phyloP scores from a whole-genome alignment of 345 rosid genomes.

The Ricinus communis region DNA sequence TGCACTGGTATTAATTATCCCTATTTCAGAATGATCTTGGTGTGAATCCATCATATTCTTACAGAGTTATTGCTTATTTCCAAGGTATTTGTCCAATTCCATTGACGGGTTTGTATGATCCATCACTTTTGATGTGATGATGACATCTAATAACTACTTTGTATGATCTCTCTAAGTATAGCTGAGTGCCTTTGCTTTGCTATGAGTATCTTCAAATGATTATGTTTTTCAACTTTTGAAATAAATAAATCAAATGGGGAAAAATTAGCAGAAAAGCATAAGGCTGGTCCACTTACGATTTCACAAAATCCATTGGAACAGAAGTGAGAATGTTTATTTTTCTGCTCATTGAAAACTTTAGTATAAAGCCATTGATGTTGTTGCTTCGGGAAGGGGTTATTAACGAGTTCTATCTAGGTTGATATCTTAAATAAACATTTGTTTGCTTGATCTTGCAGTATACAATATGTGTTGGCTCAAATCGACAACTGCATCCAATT shows the following conservation, averaged over 20 bases:
- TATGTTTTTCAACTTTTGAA: background rate
- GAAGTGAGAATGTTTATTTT: background rate
- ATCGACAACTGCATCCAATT: conserved; percentile 80
- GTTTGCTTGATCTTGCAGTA: conserved; percentile 40
- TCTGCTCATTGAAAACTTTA: background rate
- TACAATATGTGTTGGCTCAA: conserved; percentile 67
- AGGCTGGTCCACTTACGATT: background rate
- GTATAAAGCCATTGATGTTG: background rate
- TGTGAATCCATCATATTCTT: background rate
- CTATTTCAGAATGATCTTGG: background rate
- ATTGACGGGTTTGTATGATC: no score
- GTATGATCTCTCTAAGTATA: background rate
- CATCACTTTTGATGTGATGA: background rate
- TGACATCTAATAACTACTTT: background rate
- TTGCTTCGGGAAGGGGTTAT: no score
- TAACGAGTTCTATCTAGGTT: background rate
- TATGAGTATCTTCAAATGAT: background rate
- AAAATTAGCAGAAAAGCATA: background rate
- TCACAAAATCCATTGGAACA: background rate
- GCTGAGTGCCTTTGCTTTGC: background rate
- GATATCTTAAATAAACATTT: background rate
- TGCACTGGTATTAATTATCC: background rate
- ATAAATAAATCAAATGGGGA: background rate
- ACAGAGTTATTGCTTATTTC: background rate
- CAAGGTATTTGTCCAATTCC: background rate